Evolutionary conservation across 805 yeast genomes (phyloP).

Genomic region (Torulaspora maleeae): DNA sequence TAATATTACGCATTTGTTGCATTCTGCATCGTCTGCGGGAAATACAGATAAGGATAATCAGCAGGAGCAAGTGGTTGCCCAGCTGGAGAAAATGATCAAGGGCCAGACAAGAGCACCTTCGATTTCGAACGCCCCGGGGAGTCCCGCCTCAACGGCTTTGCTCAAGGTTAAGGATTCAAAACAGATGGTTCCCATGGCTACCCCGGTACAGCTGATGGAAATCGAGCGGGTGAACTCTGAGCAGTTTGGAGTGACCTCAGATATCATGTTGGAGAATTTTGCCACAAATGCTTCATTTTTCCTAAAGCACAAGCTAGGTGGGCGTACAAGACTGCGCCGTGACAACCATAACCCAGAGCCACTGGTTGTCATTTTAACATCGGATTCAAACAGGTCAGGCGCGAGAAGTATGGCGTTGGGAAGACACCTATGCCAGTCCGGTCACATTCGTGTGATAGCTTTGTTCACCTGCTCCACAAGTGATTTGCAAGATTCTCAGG

Average conservation of each 20-base stretch:
- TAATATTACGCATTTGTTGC: constrained; percentile 35
- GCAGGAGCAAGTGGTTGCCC: constrained; percentile 12
- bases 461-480: constrained; percentile 34
- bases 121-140: constrained; percentile 7
- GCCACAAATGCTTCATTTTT: constrained; percentile 61
- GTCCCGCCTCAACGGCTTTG: constrained; percentile 10
- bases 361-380: constrained; percentile 61
- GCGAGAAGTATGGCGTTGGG: constrained; percentile 73
- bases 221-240: constrained; percentile 59
- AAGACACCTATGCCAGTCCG: constrained; percentile 57
- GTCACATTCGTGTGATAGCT: constrained; percentile 64
- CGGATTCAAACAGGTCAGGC: constrained; percentile 67
- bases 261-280: constrained; percentile 56
- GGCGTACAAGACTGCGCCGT: constrained; percentile 56
- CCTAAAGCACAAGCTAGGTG: constrained; percentile 62
- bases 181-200: constrained; percentile 50
- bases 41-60: constrained; percentile 6
- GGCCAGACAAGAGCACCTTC: constrained; percentile 20
- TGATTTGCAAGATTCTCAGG: constrained; percentile 29
- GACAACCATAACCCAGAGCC: constrained; percentile 80
- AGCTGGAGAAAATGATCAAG: constrained; percentile 26
- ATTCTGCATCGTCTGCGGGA: constrained; percentile 23
- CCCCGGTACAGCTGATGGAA: constrained; percentile 75
- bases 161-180: constrained; percentile 21
- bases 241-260: constrained; percentile 46